Base-by-base conservation (phyloP, 306 rosid species). In the Quercus bicolor region DNA sequence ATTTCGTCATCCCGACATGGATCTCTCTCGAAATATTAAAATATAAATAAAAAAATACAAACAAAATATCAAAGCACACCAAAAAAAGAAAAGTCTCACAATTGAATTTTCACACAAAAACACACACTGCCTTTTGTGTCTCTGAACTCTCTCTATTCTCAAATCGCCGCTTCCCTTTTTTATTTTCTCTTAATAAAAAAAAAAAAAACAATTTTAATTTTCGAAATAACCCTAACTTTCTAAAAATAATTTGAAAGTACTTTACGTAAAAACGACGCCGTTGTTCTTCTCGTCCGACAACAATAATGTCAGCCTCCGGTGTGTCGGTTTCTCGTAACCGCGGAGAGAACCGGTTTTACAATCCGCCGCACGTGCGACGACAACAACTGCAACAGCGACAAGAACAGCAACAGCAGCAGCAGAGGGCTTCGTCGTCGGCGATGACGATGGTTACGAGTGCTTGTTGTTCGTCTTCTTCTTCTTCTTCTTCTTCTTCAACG, bases 361-460 rank as follows among this genome's bases (percentile, higher is more conserved):
- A 90, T 56, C 98, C 98, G 15, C 98, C 97, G 61, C 88, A 95
- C 76, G 73, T 91, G 69, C 90, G 98, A 13, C 93, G 91, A 29
- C 85, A 86, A 72, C 86, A 79, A 23, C 73, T 54, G 56, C 18
- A 4, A 3, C 77, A 74, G 34, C 80, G 76, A 48, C 72, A 82
- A 15, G 37, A 62, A 71, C 71, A 81, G 56, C 75, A 81, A 74
- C 52, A 45, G 78, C 78, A 80, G 45, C 80, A 80, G 37, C 85
- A 56, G 78, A 73, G 75, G 70, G 56, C 59, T 57, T 68, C 65
- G 69, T 75, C 82, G 7, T 64, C 86, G 29, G 8, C 45, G 45
- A 40, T 40, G 45, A 40, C 11, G 11, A 40, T 40, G 45, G 75
- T 82, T 8, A 81, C 90, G 1, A 78, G 86, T 76, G 80, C 79